Base-by-base conservation (phyloP, 83 land plant species). In the Diphasiastrum complanatum region DNA sequence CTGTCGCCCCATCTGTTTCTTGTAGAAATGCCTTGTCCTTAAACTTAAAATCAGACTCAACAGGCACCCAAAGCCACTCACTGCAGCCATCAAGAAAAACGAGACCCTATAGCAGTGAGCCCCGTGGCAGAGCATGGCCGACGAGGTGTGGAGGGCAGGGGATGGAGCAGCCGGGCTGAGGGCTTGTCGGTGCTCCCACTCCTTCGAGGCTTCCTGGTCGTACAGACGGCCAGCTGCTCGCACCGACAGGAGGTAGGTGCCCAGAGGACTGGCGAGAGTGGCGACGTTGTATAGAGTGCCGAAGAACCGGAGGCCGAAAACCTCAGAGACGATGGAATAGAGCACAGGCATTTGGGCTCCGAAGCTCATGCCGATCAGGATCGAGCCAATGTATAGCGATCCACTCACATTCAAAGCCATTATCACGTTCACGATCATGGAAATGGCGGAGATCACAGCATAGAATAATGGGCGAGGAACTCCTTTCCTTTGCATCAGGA, bases 261-360 rank as follows among this genome's bases (percentile, higher is more conserved):
- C 77, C 18, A 74, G 56, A 20, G 77, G 77, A 27, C 76, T 54
- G 27, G 67, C 75, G 34, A 63, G 41, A 4, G 43, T 34, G 27
- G 40, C 62, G 14, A 60, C 60, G 33, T 74, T 74, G 62, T 45
- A 45, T 0, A 74, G 45, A 38, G 68, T 74, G n/a, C 75, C 74
- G 48, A 70, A 74, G 57, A 45, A 53, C 23, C 27, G 38, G 12
- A 74, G 61, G 29, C 77, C 77, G 23, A 74, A 74, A 1, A 74
- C 49, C 59, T 74, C 77, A 0, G 77, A 74, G n/a, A 72, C 54
- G 10, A 72, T 61, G 16, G 77, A 33, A 30, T 48, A 72, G 25
- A 69, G 16, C 2, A 69, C 63, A 51, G 77, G 53, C 67, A 61
- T 53, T n/a, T 61, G 66, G 6, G 75, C 76, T 19, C 77, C 77